phyloP scores from a whole-genome alignment of 768 basidiomycete genomes.

The Tricholoma terreum region DNA sequence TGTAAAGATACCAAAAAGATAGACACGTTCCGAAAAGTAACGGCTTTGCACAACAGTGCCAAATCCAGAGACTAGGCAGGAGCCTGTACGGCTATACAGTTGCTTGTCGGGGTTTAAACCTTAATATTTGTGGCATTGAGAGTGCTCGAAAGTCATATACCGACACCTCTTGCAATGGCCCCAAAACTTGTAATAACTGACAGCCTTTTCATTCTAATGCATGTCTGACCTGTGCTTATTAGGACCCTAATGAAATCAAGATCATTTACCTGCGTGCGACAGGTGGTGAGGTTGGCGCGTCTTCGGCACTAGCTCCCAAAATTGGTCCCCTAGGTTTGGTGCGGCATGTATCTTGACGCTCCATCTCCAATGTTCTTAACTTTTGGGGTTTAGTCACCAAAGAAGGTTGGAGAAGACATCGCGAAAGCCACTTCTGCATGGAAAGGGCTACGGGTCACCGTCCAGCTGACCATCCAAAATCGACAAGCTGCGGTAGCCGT shows the following conservation, averaged over 20 bases:
- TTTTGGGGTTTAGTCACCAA: constrained; percentile 77
- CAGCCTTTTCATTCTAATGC: not conserved
- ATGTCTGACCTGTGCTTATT: constrained; percentile 10
- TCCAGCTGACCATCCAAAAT: constrained; percentile 99
- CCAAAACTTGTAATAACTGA: constrained; percentile 71
- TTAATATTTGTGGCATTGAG: constrained; percentile 32
- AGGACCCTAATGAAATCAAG: constrained; percentile 98
- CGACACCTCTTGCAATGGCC: constrained; percentile 53
- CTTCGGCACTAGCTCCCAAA: constrained; percentile 97
- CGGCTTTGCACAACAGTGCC: constrained; percentile 30
- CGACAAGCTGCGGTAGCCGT: constrained; percentile 97
- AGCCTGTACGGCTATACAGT: constrained; percentile 50
- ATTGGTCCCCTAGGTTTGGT: constrained; percentile 99
- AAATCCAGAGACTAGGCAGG: constrained; percentile 24
- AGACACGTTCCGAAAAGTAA: constrained; percentile 4
- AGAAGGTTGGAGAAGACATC: constrained; percentile 99
- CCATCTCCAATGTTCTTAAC: constrained; percentile 12
- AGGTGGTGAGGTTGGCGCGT: constrained; percentile 99
- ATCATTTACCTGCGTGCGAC: constrained; percentile 98
- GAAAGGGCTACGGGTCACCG: constrained; percentile 99
- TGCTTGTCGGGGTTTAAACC: constrained; percentile 51
- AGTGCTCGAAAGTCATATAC: constrained; percentile 19
- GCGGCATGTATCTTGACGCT: constrained; percentile 29
- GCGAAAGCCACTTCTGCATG: constrained; percentile 97
- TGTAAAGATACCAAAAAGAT: not conserved